Percentiles rank a stretch among this genome's conserved stretches.
Conservation (phyloP, 1,139 yeast species). For the Geotrichum histeridarum region DNA sequence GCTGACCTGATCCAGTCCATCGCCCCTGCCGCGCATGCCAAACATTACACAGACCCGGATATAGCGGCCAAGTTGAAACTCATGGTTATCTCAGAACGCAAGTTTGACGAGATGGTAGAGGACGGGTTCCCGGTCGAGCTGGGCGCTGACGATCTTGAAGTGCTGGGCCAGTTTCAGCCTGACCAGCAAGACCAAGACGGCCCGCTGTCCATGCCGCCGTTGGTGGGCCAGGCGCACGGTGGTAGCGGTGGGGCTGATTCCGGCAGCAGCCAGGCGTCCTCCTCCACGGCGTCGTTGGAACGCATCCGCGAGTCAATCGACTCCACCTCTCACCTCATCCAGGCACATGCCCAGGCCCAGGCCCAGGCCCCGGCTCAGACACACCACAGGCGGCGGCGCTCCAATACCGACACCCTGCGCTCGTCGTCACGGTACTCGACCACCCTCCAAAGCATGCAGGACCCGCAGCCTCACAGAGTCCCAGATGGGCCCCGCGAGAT, state of each 20-base stretch:
- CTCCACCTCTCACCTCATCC: no score
- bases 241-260: not conserved
- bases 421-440: no score
- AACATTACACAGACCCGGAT: slow-evolving; percentile 27
- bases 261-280: not conserved
- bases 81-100: slow-evolving; percentile 23
- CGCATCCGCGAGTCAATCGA: not conserved
- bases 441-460: no score
- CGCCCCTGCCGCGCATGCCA: not conserved
- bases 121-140: slow-evolving; percentile 30
- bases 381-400: no score
- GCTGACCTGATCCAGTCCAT: not conserved
- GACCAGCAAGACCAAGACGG: not conserved
- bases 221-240: not conserved
- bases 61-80: slow-evolving; percentile 26
- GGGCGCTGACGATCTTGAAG: slow-evolving; percentile 15
- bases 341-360: no score
- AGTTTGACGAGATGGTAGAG: slow-evolving; percentile 32
- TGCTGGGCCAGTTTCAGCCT: not conserved
- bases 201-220: no score
- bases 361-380: no score
- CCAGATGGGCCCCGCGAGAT: slow-evolving; percentile 28
- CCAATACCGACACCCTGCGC: no score
- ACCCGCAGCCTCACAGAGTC: not conserved
- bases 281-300: not conserved